Evolutionary conservation across 305 asterid genomes (phyloP).

Genomic region (Fraxinus floribunda): DNA sequence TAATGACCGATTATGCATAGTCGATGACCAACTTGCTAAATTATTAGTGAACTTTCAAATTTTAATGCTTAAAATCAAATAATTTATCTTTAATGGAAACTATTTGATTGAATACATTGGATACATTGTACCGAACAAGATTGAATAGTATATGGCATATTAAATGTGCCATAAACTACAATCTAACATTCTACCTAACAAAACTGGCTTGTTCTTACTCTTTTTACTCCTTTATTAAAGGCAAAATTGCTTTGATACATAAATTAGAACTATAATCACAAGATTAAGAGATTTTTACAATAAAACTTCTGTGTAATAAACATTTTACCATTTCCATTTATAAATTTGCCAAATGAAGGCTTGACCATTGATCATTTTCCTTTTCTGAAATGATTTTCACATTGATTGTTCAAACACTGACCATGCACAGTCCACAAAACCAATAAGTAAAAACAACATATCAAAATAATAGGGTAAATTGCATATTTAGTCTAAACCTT

Average conservation of each 20-base stretch:
- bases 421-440: neutral
- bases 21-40: neutral
- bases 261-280: neutral
- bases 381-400: neutral
- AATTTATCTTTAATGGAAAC: neutral
- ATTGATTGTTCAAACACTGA: neutral
- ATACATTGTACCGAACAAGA: neutral
- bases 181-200: neutral
- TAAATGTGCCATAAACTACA: neutral
- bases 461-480: neutral
- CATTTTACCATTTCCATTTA: neutral
- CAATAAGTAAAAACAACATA: neutral
- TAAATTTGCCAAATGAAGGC: neutral
- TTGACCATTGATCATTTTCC: neutral
- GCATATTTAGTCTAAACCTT: neutral
- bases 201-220: neutral
- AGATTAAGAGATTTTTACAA: neutral
- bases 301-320: neutral
- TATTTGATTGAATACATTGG: neutral
- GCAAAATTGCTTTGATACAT: neutral
- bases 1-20: neutral
- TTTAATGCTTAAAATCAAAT: neutral
- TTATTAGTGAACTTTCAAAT: neutral
- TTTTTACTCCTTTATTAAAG: neutral
- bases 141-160: neutral